Base-by-base conservation (phyloP, 331 rosid species). In the Quercus tomentella region DNA sequence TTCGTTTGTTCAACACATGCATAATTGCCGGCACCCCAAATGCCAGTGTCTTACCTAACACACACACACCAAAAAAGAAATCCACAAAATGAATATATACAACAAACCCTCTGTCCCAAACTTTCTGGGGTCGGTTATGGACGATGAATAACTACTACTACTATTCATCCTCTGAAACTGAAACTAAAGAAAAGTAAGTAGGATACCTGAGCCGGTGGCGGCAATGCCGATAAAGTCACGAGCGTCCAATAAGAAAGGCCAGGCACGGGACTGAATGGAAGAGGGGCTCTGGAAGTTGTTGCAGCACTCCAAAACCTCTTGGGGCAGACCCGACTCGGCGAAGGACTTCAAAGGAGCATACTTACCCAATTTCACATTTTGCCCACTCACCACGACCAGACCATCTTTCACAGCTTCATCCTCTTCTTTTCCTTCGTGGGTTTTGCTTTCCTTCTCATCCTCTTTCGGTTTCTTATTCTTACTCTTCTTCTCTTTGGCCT, bases 221-320 rank as follows among this genome's bases (percentile, higher is more conserved):
- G 99, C 99, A 79, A 95, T 93, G 70, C 97, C 99, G 7, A 93
- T 95, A 54, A 95, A 87, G 89, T 95, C 98, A n/a, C 96, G 99
- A 68, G 91, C 94, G 60, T 90, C 88, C 84, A 95, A 81, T 65
- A 95, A 87, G 83, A 95, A 95, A 23, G 98, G 99, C 99, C 98
- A 95, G 4, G 98, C 96, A 26, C 89, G 89, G 10, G 99, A 90
- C 79, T 95, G 99, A 83, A 93, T 96, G 71, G 91, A 91, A 6
- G 98, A 93, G 7, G 99, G 99, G 28, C 25, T 90, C 76, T 88
- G 86, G 75, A 95, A 95, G 56, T 87, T 90, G 84, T 85, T 84
- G 74, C 99, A 95, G 81, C 99, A 95, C 78, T 86, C 88, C 62
- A 95, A 62, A 11, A 95, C 94, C 20, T 90, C 89, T 31, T 84